Conservation (phyloP, 768 basidiomycete genomes). For the Lactarius sanguifluus region DNA sequence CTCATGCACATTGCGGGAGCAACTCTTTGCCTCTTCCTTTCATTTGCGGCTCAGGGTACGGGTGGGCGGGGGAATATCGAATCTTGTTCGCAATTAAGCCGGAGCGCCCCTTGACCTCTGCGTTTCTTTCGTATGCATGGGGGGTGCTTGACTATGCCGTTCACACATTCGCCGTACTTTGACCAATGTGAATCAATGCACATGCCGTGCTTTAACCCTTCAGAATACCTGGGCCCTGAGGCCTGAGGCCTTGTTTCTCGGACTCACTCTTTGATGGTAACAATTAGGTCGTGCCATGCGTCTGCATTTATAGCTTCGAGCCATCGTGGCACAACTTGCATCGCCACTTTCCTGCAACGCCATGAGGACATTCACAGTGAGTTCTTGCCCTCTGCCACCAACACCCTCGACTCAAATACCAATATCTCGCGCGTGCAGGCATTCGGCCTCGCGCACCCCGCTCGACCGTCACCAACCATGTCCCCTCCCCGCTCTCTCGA, state of each 20-base stretch:
- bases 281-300: not conserved
- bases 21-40: slow-evolving; percentile 52
- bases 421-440: slow-evolving; percentile 9
- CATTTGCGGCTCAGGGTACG: slow-evolving; percentile 52
- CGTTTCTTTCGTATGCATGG: slow-evolving; percentile 45
- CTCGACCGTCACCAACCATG: not conserved
- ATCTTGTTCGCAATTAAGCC: slow-evolving; percentile 73
- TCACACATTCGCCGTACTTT: slow-evolving; percentile 47
- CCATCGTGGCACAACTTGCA: not conserved
- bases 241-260: not conserved
- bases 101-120: slow-evolving; percentile 57
- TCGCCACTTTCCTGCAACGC: not conserved
- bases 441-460: slow-evolving; percentile 10
- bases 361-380: slow-evolving; percentile 20
- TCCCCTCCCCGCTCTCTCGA: slow-evolving; percentile 2
- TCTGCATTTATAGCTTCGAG: slow-evolving; percentile 12
- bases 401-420: slow-evolving; percentile 2
- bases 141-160: slow-evolving; percentile 75
- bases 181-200: not conserved
- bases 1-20: slow-evolving; percentile 40
- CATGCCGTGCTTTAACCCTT: not conserved
- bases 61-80: slow-evolving; percentile 45
- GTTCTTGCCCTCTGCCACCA: slow-evolving; percentile 7
- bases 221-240: not conserved
- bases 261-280: not conserved